Evolutionary conservation across 73 alveolate genomes (phyloP).

Genomic region (Paramecium bursaria): DNA sequence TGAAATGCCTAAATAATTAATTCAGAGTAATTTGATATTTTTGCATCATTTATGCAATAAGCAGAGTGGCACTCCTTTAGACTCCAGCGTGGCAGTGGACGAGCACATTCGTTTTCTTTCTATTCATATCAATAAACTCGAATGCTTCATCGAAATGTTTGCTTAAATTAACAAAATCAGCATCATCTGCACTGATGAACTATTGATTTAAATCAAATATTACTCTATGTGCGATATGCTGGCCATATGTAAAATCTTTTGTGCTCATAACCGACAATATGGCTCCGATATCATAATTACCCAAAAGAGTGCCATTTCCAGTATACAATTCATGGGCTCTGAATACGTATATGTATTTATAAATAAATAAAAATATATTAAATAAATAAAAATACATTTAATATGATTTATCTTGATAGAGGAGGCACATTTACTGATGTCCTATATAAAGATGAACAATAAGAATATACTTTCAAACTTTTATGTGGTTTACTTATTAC

Average conservation of each 20-base stretch:
- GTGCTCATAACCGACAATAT: conserved; percentile 55
- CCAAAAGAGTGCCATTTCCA: conserved; percentile 45
- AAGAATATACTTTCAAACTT: conserved; percentile 70
- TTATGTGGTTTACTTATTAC: conserved; percentile 81
- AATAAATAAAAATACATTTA: no score
- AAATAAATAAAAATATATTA: no score
- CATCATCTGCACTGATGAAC: conserved; percentile 65
- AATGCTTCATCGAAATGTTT: conserved; percentile 7
- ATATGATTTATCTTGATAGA: conserved; percentile 87
- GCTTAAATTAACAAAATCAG: conserved; percentile 65
- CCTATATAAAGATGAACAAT: conserved; percentile 60
- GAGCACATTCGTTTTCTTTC: conserved; percentile 67
- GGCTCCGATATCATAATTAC: conserved; percentile 47
- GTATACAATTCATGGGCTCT: conserved; percentile 69
- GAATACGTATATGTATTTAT: no score
- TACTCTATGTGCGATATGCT: conserved; percentile 54
- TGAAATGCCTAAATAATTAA: conserved; percentile 71
- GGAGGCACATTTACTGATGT: conserved; percentile 94
- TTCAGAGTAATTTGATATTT: conserved; percentile 62
- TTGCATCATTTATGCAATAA: conserved; percentile 78
- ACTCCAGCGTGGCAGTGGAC: conserved; percentile 84
- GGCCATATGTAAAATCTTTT: conserved; percentile 21
- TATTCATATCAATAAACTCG: conserved; percentile 42
- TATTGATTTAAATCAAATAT: not conserved
- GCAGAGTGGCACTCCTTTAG: conserved; percentile 77